Base-by-base conservation (phyloP, 495 filamentous ascomycete species). In the Penicillium bovifimosum region DNA sequence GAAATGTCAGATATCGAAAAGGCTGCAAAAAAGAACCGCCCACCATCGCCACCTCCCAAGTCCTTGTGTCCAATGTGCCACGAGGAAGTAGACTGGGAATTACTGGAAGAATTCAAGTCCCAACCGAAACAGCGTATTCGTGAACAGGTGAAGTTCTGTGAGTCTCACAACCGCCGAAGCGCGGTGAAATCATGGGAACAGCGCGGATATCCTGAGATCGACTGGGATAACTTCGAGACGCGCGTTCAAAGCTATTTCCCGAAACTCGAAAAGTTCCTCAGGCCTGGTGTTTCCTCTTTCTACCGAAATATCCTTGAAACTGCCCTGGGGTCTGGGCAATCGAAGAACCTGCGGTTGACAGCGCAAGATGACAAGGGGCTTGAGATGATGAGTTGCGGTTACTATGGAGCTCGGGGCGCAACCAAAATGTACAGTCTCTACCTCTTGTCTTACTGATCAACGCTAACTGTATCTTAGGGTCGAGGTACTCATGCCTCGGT, bases 341-440 rank as follows among this genome's bases (percentile, higher is more conserved):
- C 83, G 51, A 80, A 80, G 50, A 83, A 80, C 16, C 67, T 85
- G 41, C 67, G 79, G 32, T 76, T 82, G 53, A 80, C 26, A 9
- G 14, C 72, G 3, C 36, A 76, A 20, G 41, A 53, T 39, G 63
- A 61, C 24, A 65, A 74, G 47, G 64, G 63, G 3, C 45, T 73
- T 34, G 74, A 74, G 53, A 66, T 49, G 6, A 74, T 80, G 38
- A 80, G 70, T 3, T 83, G 84, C 26, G 93, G 93, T 0, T 98
- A 97, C 64, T 98, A 96, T 65, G 93, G 93, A 1, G 78, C 85
- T 1, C 77, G 86, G 46, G 93, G 93, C 0, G 74, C 87, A 16
- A 76, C 77, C 18, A 78, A 79, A 47, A 79, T 88, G 81, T 85
- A 69, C 33, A 49, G 75, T 50, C 17, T 41, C 40, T 32, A 24